Percentiles rank a stretch among this genome's conserved stretches.
Conservation (phyloP, 257 asterid genomes). For the Solanum rostratum region DNA sequence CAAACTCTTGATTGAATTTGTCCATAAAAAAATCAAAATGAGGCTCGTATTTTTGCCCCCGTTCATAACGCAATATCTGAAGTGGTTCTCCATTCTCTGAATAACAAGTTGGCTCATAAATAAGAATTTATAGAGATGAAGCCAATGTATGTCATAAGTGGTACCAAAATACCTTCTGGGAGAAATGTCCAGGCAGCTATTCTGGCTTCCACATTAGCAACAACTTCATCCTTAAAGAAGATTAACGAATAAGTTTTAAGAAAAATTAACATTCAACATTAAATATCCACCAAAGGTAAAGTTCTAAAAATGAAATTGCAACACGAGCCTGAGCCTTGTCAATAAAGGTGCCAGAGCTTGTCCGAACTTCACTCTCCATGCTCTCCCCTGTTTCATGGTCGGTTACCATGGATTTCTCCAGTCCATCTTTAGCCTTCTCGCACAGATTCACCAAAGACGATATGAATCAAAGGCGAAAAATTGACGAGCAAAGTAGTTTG, state of each 20-base stretch:
- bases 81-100: constrained; percentile 80
- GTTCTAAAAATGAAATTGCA: not conserved
- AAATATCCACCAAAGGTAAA: not conserved
- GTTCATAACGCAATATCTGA: constrained; percentile 71
- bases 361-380: constrained; percentile 75
- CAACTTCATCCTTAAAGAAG: constrained; percentile 50
- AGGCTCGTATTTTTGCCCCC: constrained; percentile 86
- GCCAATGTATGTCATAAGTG: not conserved
- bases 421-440: constrained; percentile 68
- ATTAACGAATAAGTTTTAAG: not conserved
- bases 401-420: constrained; percentile 95
- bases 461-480: not conserved
- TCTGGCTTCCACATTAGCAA: constrained; percentile 49
- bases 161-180: constrained; percentile 47
- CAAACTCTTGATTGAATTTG: constrained; percentile 56
- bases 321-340: constrained; percentile 52
- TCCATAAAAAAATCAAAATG: constrained; percentile 75
- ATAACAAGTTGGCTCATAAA: not conserved
- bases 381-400: constrained; percentile 86
- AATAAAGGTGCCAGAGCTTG: constrained; percentile 91
- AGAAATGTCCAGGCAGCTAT: constrained; percentile 94
- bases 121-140: not conserved
- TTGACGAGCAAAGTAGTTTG: not conserved
- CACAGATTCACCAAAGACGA: constrained; percentile 10
- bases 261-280: not conserved